Conservation (phyloP, 345 rosid species). For the Diplotaxis tenuifolia region DNA sequence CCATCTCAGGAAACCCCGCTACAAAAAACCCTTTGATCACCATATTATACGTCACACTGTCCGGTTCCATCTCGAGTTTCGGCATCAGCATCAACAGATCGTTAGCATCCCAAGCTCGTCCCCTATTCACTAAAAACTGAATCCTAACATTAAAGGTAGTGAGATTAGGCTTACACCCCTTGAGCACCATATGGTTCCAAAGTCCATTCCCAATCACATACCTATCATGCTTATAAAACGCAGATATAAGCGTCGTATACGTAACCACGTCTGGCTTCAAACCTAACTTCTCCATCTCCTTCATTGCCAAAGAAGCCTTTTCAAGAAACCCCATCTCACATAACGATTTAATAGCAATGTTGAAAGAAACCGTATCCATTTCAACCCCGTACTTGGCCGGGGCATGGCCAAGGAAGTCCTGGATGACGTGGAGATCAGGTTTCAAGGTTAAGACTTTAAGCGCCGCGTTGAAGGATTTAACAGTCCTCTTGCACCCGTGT, state of each 20-base stretch:
- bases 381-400: conserved; percentile 43
- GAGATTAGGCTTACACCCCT: conserved; percentile 71
- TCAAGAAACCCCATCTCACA: conserved; percentile 61
- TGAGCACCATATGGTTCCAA: conserved; percentile 78
- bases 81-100: conserved; percentile 59
- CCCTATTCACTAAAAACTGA: conserved; percentile 59
- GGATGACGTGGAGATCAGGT: conserved; percentile 48
- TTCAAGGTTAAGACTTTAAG: conserved; percentile 55
- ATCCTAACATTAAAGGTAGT: conserved; percentile 76
- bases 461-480: conserved; percentile 74
- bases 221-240: conserved; percentile 52
- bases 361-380: conserved; percentile 53
- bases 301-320: conserved; percentile 51
- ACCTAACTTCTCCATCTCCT: conserved; percentile 55
- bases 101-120: conserved; percentile 74
- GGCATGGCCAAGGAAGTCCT: conserved; percentile 43
- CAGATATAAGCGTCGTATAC: conserved; percentile 68
- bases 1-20: conserved; percentile 74
- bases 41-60: conserved; percentile 67
- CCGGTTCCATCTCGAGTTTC: conserved; percentile 52
- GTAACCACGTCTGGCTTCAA: conserved; percentile 66
- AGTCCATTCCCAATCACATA: conserved; percentile 63
- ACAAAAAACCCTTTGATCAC: conserved; percentile 76
- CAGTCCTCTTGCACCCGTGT: conserved; percentile 60
- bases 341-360: conserved; percentile 55